Conservation (phyloP, 2,329 filamentous ascomycete genomes). For the Septoria petroselini region DNA sequence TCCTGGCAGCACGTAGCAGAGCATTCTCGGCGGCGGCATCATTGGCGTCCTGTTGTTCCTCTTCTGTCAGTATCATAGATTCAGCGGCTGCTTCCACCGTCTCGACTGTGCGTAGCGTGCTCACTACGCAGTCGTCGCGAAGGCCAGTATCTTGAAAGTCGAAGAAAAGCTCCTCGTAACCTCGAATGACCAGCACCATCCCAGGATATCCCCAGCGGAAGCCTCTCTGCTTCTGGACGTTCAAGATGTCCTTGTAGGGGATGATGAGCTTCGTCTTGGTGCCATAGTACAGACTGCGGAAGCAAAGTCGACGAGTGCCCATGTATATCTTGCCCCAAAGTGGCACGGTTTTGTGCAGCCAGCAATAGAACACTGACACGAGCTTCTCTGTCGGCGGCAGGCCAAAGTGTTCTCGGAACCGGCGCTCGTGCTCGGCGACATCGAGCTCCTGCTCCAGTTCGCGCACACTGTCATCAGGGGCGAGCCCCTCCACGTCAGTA, state of each 20-base stretch:
- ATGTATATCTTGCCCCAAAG: constrained; percentile 97
- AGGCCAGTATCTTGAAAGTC: constrained; percentile 76
- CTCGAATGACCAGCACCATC: constrained; percentile 85
- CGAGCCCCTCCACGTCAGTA: constrained; percentile 63
- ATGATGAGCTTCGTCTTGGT: constrained; percentile 90
- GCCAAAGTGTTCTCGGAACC: constrained; percentile 87
- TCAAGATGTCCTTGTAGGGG: constrained; percentile 86
- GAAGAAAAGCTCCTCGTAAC: constrained; percentile 94
- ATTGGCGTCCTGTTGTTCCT: constrained; percentile 68
- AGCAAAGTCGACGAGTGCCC: constrained; percentile 83
- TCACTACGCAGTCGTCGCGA: constrained; percentile 85
- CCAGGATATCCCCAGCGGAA: constrained; percentile 90
- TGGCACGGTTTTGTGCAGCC: constrained; percentile 82
- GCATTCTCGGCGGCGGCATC: constrained; percentile 75
- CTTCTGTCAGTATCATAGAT: constrained; percentile 63
- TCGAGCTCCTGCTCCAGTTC: constrained; percentile 57
- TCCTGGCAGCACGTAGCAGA: constrained; percentile 71
- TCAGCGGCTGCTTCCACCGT: constrained; percentile 67
- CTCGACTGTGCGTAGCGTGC: constrained; percentile 73
- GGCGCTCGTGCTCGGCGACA: constrained; percentile 54
- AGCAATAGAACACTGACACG: constrained; percentile 87
- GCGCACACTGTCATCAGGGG: constrained; percentile 61
- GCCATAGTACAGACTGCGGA: constrained; percentile 83
- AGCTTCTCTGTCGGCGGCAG: constrained; percentile 80
- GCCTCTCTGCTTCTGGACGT: constrained; percentile 89